phyloP scores from a whole-genome alignment of 768 basidiomycete species.

The Paxillus rubicundulus region DNA sequence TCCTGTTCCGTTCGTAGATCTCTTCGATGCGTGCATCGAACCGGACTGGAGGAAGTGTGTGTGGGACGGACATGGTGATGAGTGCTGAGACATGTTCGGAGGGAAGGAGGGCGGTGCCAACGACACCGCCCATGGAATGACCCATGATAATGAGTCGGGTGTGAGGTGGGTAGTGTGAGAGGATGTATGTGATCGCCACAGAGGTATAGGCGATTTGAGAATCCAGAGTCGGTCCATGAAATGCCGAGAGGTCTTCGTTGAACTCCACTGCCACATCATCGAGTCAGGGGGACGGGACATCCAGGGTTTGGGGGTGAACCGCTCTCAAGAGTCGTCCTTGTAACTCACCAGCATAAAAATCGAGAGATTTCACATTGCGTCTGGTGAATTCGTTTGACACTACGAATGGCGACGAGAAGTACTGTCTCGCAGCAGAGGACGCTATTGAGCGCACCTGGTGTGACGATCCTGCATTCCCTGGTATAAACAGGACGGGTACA shows the following conservation, averaged over 20 bases:
- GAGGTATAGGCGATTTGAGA: slow-evolving; percentile 77
- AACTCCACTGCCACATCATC: slow-evolving; percentile 61
- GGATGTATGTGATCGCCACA: slow-evolving; percentile 70
- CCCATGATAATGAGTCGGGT: slow-evolving; percentile 77
- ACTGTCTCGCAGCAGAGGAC: slow-evolving; percentile 83
- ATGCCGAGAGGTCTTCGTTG: slow-evolving; percentile 95
- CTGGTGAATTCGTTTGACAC: slow-evolving; percentile 54
- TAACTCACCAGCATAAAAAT: slow-evolving; percentile 79
- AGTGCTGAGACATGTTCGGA: slow-evolving; percentile 66
- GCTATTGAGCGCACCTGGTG: slow-evolving; percentile 94
- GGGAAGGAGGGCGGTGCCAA: slow-evolving; percentile 77
- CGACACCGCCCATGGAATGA: slow-evolving; percentile 97
- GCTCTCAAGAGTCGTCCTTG: not conserved
- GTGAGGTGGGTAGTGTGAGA: slow-evolving; percentile 65
- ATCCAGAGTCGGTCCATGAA: slow-evolving; percentile 85
- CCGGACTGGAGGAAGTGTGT: slow-evolving; percentile 81
- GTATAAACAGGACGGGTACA: slow-evolving; percentile 91
- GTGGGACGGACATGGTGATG: slow-evolving; percentile 96
- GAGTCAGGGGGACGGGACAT: not conserved
- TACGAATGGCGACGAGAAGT: slow-evolving; percentile 58
- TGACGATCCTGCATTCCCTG: slow-evolving; percentile 95
- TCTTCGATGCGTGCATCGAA: slow-evolving; percentile 77
- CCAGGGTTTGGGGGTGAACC: not conserved
- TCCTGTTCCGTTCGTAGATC: slow-evolving; percentile 56
- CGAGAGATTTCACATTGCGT: slow-evolving; percentile 52